phyloP scores from a whole-genome alignment of 805 yeast species.

The Spathaspora boniae region DNA sequence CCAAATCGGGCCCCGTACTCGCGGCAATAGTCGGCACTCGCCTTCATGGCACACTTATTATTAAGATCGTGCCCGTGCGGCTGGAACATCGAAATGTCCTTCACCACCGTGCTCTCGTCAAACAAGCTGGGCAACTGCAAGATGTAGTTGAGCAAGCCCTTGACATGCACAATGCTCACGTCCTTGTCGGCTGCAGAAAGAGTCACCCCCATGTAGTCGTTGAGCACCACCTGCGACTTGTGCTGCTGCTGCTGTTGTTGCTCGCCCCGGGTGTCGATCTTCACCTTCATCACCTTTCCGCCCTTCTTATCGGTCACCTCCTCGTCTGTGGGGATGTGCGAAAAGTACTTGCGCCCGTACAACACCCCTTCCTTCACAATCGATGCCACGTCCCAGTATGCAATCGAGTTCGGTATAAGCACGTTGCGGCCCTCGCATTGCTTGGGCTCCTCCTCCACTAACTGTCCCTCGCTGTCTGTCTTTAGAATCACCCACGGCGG shows the following conservation, averaged over 20 bases:
- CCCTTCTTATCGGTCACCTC: conserved; percentile 7
- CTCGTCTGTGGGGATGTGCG: conserved; percentile 12
- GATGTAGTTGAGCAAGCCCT: conserved; percentile 24
- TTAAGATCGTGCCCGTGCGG: conserved; percentile 16
- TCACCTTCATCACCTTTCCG: conserved; percentile 2
- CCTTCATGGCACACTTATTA: conserved; percentile 29
- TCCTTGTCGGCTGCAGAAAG: conserved; percentile 37
- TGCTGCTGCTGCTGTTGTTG: not conserved
- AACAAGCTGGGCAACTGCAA: conserved; percentile 7
- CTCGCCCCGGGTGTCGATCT: not conserved
- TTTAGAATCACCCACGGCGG: conserved; percentile 23
- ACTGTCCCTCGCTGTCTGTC: conserved; percentile 16
- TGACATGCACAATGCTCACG: conserved; percentile 31
- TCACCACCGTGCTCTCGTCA: conserved; percentile 6
- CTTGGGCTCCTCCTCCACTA: conserved; percentile 25
- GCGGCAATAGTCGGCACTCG: conserved; percentile 26
- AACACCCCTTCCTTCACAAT: conserved; percentile 11
- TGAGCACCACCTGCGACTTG: conserved; percentile 4
- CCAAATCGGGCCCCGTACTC: conserved; percentile 28
- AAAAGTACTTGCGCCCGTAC: conserved; percentile 12
- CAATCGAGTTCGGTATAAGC: conserved; percentile 34
- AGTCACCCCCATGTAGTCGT: conserved; percentile 31
- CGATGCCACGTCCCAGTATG: conserved; percentile 21
- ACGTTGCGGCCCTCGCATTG: conserved; percentile 28
- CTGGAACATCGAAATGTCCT: conserved; percentile 4